phyloP scores from a whole-genome alignment of 176 grass and related monocot genomes.

The Eleusine indica region DNA sequence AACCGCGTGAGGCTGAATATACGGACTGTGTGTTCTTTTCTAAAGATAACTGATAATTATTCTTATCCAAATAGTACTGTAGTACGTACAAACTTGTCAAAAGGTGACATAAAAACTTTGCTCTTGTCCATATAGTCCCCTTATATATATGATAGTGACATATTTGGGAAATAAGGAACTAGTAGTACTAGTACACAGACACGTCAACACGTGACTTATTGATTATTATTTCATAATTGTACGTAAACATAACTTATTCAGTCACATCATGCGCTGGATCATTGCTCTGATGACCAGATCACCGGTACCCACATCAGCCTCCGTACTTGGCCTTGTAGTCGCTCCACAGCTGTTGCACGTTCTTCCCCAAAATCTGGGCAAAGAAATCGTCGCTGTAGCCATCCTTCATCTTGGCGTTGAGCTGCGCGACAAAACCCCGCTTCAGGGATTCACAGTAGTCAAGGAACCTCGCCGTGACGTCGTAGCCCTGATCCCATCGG shows the following conservation, averaged over 20 bases:
- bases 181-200: neutral
- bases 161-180: neutral
- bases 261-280: neutral
- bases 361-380: conserved; percentile 56
- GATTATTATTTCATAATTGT: too few species aligned
- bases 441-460: conserved; percentile 53
- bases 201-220: neutral
- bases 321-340: conserved; percentile 66
- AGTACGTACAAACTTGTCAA: too few species aligned
- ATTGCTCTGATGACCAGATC: neutral
- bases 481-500: conserved; percentile 68
- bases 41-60: too few species aligned
- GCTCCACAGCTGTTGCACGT: conserved; percentile 58
- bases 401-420: conserved; percentile 66
- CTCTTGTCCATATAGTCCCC: neutral
- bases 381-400: conserved; percentile 60
- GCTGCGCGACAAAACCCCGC: conserved; percentile 59
- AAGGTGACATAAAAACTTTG: too few species aligned
- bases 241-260: neutral
- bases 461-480: conserved; percentile 65
- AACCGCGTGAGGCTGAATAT: too few species aligned
- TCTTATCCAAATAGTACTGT: too few species aligned
- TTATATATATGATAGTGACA: neutral
- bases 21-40: too few species aligned
- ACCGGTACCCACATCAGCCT: neutral